These are phyloP conservation scores for Eimeria necatrix DNA, from an alignment of 169 alveolate species.

Conservation along the genomic window DNA sequence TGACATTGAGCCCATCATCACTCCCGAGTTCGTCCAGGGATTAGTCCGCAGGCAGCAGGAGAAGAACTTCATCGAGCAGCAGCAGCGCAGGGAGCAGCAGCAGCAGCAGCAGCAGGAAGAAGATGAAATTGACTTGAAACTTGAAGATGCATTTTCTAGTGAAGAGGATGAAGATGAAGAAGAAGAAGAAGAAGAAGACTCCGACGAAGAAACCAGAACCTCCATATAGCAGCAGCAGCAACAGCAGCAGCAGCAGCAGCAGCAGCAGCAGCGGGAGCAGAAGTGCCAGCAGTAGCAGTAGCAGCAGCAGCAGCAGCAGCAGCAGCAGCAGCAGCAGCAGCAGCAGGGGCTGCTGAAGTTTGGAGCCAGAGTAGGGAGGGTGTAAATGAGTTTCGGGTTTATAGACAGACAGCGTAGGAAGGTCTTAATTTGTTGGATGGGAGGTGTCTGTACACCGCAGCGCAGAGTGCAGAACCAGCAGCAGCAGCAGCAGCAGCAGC, in stretches of 20 bases:
- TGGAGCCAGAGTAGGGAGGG: not conserved
- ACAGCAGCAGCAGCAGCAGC: conserved; percentile 15
- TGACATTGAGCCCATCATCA: too few species aligned
- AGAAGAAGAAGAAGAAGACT: not conserved
- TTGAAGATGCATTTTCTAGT: too few species aligned
- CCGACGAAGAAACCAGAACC: not conserved
- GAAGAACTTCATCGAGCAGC: not conserved
- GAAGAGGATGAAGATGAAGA: not conserved
- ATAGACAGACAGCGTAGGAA: not conserved
- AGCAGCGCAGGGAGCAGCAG: not conserved
- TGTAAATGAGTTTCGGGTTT: too few species aligned
- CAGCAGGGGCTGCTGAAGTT: not conserved
- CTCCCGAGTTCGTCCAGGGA: too few species aligned
- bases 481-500: not conserved
- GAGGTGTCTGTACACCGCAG: not conserved
- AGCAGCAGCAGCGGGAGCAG: not conserved
- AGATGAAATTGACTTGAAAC: too few species aligned
- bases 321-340: not conserved
- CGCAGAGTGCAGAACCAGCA: not conserved
- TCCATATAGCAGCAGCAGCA: not conserved
- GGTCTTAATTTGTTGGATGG: not conserved
- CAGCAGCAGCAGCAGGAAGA: not conserved
- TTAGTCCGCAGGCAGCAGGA: not conserved
- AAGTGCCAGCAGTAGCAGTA: conserved; percentile 14
- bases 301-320: conserved; percentile 16